These are phyloP conservation scores for Pseudozyma sp. DNA, from an alignment of 1,284 basidiomycete genomes.

Conservation along the genomic window DNA sequence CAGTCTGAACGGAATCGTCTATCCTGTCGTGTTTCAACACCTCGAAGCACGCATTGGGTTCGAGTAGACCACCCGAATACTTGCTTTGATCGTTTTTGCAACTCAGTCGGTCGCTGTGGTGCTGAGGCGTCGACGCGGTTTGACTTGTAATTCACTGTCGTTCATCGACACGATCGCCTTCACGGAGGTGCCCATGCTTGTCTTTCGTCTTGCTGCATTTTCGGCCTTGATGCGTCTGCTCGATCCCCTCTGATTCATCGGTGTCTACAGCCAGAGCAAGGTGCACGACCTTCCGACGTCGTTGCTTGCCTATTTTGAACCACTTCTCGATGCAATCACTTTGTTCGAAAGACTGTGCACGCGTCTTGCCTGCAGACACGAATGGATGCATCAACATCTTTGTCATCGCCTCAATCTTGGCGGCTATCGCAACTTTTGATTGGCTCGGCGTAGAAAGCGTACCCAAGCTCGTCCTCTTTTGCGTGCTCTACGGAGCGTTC, in stretches of 20 bases:
- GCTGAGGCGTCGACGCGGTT: conserved; percentile 7
- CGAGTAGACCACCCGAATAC: conserved; percentile 15
- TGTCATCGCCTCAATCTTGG: conserved; percentile 51
- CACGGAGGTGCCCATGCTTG: conserved; percentile 9
- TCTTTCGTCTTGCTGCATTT: conserved; percentile 12
- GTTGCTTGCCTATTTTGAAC: conserved; percentile 26
- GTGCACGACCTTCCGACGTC: neutral
- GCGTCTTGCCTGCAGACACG: conserved; percentile 63
- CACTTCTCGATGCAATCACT: conserved; percentile 33
- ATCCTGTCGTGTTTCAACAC: conserved; percentile 32
- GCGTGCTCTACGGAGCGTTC: conserved; percentile 33
- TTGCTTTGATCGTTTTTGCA: conserved; percentile 34
- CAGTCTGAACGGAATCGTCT: conserved; percentile 35
- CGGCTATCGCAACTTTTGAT: conserved; percentile 46
- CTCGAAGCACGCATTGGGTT: conserved; percentile 34
- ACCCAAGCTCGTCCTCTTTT: conserved; percentile 21
- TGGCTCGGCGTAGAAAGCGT: conserved; percentile 7
- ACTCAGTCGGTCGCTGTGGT: conserved; percentile 16
- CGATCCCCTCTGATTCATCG: conserved; percentile 21
- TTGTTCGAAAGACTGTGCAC: conserved; percentile 61
- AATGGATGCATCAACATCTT: conserved; percentile 64
- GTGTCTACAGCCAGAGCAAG: conserved; percentile 3
- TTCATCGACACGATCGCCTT: conserved; percentile 7
- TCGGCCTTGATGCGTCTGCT: conserved; percentile 33
- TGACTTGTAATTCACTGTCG: neutral